Percentiles rank a stretch among this genome's conserved stretches.
phyloP scores from a whole-genome alignment of 257 asterid genomes.

The Solanum clarkiae region DNA sequence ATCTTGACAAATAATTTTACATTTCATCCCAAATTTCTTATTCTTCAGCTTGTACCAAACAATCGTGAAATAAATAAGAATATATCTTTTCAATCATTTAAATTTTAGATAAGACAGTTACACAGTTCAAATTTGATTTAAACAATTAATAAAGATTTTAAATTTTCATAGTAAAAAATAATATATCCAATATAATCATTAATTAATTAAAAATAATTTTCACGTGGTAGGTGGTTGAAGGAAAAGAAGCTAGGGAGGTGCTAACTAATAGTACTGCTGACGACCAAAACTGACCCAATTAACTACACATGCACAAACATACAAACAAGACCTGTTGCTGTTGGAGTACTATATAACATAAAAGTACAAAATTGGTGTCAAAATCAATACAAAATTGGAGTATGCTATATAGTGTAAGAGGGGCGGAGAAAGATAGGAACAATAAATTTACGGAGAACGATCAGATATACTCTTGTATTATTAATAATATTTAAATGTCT shows the following conservation, averaged over 20 bases:
- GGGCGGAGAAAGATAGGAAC: neutral
- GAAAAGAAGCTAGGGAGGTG: neutral
- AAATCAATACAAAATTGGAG: neutral
- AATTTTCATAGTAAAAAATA: neutral
- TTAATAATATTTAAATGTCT: no score
- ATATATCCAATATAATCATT: neutral
- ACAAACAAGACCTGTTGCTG: neutral
- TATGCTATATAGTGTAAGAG: neutral
- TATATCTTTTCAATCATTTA: neutral
- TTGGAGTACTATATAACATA: neutral
- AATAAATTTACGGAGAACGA: no score
- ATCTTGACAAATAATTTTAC: no score
- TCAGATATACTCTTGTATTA: no score
- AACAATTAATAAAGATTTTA: fast-evolving
- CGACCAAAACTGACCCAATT: neutral
- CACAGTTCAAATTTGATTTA: neutral
- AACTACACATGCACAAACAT: neutral
- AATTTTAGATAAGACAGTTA: neutral
- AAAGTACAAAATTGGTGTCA: neutral
- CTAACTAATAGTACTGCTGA: neutral
- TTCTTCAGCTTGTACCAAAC: no score
- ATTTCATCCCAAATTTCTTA: no score
- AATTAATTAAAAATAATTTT: neutral
- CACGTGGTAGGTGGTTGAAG: neutral
- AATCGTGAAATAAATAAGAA: neutral